Evolutionary conservation across 306 rosid genomes (phyloP).

Genomic region (Cicer yamashitae): DNA sequence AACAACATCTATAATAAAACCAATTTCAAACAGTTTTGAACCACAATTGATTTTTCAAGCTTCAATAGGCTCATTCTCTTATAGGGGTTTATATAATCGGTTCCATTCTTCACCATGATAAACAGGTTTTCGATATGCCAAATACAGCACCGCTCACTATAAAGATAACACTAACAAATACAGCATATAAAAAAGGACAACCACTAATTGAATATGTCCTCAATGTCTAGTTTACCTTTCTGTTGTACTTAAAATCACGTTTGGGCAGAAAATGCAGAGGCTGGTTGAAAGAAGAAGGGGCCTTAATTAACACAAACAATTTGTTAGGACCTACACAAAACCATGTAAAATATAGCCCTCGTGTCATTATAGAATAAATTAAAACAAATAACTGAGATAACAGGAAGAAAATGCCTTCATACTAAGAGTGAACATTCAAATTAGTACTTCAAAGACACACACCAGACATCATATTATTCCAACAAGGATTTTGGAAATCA

Average conservation of each 20-base stretch:
- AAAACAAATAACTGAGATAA: slow-evolving; percentile 23
- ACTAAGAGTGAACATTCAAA: slow-evolving; percentile 1
- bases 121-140: slow-evolving; percentile 14
- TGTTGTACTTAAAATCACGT: slow-evolving; percentile 75
- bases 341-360: slow-evolving; percentile 6
- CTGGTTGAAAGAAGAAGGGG: slow-evolving; percentile 74
- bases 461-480: not conserved
- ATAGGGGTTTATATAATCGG: not conserved
- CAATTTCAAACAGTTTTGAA: slow-evolving; percentile 4
- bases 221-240: slow-evolving; percentile 60
- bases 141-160: slow-evolving; percentile 28
- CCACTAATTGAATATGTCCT: not conserved
- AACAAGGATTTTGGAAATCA: slow-evolving; percentile 11
- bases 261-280: slow-evolving; percentile 92
- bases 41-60: slow-evolving; percentile 3
- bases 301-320: slow-evolving; percentile 84
- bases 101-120: slow-evolving; percentile 14
- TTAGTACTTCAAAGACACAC: slow-evolving; percentile 13
- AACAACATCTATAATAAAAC: not conserved
- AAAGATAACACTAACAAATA: slow-evolving; percentile 27
- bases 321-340: slow-evolving; percentile 62
- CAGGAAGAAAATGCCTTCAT: not conserved
- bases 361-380: slow-evolving; percentile 30
- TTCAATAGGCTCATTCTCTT: not conserved
- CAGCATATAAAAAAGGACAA: slow-evolving; percentile 14